These are phyloP conservation scores for Phlebopus sp. DNA, from an alignment of 1,284 basidiomycete genomes.

Conservation along the genomic window DNA sequence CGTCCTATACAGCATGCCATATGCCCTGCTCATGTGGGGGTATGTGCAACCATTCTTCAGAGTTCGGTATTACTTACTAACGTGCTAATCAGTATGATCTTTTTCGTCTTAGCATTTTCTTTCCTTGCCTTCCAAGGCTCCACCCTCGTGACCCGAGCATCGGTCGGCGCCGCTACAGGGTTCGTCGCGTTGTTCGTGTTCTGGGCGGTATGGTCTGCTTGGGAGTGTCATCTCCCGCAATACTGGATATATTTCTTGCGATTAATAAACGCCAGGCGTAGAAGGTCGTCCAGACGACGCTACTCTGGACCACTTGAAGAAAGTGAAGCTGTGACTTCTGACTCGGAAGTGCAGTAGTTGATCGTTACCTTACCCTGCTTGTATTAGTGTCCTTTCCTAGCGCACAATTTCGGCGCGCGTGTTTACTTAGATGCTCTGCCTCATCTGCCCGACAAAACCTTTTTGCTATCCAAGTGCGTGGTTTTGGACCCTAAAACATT, in stretches of 20 bases:
- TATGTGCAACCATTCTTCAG: slow-evolving; percentile 4
- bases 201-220: slow-evolving; percentile 3
- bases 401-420: too few species aligned
- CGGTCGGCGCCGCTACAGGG: slow-evolving; percentile 1
- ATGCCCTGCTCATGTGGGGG: slow-evolving; percentile 22
- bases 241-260: not conserved
- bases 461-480: too few species aligned
- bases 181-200: slow-evolving; percentile 3
- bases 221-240: not conserved
- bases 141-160: not conserved
- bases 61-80: not conserved
- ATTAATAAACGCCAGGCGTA: not conserved
- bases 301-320: not conserved
- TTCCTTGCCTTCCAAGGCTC: slow-evolving; percentile 4
- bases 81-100: not conserved
- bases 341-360: not conserved
- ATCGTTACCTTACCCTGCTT: too few species aligned
- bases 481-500: too few species aligned
- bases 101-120: slow-evolving; percentile 1
- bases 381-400: too few species aligned
- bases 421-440: too few species aligned
- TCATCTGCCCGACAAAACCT: too few species aligned
- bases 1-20: slow-evolving; percentile 22
- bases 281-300: not conserved
- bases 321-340: not conserved